Evolutionary conservation across 2,329 filamentous ascomycete genomes (phyloP).

Genomic region (Clarireedia homoeocarpa): DNA sequence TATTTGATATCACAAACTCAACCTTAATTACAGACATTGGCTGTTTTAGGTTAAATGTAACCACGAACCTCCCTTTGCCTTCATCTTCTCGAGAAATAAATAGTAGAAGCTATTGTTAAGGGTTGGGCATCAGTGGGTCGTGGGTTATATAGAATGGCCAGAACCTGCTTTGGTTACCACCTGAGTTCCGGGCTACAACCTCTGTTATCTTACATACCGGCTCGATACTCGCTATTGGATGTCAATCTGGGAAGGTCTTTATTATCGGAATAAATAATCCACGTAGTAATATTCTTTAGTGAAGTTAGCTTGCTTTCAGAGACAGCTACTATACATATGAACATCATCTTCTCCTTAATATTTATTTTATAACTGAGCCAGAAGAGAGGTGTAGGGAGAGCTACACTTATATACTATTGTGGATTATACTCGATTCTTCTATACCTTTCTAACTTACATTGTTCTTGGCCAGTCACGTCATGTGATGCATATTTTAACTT

Average conservation of each 20-base stretch:
- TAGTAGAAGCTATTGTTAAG: constrained; percentile 11
- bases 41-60: no score
- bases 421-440: no score
- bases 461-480: no score
- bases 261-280: constrained; percentile 10
- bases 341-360: neutral
- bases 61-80: no score
- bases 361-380: neutral
- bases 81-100: neutral
- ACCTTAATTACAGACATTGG: no score
- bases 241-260: constrained; percentile 16
- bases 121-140: constrained; percentile 11
- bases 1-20: no score
- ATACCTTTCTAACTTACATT: no score
- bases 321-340: neutral
- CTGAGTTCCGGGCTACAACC: constrained; percentile 6
- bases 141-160: constrained; percentile 10
- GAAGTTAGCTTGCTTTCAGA: neutral
- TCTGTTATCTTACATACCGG: constrained; percentile 12
- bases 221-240: constrained; percentile 15
- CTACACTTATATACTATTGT: neutral
- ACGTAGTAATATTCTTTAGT: neutral
- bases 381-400: no score
- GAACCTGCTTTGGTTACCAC: constrained; percentile 19
- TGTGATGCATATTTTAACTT: no score